Conservation (phyloP, 2,329 filamentous ascomycete species). For the Phialocephala subalpina region DNA sequence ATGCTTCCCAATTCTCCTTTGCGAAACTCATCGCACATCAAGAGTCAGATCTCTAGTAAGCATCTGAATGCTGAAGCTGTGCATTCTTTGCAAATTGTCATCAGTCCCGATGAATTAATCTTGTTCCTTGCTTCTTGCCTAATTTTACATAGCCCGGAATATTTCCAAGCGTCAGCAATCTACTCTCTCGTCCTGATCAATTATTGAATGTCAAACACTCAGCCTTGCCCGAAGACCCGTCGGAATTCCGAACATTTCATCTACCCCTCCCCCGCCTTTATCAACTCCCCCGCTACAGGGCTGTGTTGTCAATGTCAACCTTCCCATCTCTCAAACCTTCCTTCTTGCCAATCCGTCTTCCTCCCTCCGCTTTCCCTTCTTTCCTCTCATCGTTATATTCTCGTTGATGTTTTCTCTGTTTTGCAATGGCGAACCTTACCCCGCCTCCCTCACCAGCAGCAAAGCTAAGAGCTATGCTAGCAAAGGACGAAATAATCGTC, state of each 20-base stretch:
- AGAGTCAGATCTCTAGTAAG: too few species aligned
- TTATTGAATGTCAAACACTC: background rate
- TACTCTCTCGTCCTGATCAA: too few species aligned
- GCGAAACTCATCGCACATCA: too few species aligned
- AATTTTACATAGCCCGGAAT: too few species aligned
- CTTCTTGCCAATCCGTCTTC: background rate
- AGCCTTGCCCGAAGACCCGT: background rate
- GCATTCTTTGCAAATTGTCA: too few species aligned
- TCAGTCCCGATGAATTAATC: too few species aligned
- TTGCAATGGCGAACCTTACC: conserved; percentile 6
- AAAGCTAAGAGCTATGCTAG: conserved; percentile 24
- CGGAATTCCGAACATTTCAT: background rate
- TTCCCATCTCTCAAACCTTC: background rate
- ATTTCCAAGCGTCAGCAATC: too few species aligned
- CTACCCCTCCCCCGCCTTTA: background rate
- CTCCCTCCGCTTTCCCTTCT: background rate
- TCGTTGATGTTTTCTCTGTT: background rate
- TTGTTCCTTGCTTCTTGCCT: too few species aligned
- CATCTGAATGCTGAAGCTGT: too few species aligned
- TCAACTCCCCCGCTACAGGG: background rate
- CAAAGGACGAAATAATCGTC: conserved; percentile 53
- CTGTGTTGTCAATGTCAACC: conserved; percentile 2
- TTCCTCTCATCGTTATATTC: background rate
- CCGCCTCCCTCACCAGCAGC: conserved; percentile 16
- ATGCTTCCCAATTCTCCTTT: too few species aligned